These are phyloP conservation scores for Bipolaris gigantea DNA, from an alignment of 2,329 filamentous ascomycete genomes.

Conservation along the genomic window DNA sequence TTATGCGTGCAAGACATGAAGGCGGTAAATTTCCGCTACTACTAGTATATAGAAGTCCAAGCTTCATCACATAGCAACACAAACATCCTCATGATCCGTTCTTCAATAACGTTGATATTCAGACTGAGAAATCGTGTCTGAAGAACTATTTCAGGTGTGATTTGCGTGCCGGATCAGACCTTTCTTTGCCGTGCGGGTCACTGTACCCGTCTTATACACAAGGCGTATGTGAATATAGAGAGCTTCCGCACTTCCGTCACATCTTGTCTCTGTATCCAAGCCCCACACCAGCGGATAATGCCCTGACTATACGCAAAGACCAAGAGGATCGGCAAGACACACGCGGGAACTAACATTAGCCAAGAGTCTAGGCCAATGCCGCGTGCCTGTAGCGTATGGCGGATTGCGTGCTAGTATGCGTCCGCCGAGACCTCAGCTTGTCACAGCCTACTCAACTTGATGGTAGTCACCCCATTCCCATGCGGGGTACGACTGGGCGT, in stretches of 20 bases:
- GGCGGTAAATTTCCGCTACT: background rate
- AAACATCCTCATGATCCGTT: background rate
- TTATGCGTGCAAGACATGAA: background rate
- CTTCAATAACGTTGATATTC: background rate
- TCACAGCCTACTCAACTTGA: background rate
- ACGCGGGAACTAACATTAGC: background rate
- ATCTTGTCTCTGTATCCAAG: background rate
- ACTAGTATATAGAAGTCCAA: background rate
- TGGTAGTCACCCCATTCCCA: conserved; percentile 1
- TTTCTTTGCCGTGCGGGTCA: background rate
- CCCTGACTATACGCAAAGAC: conserved; percentile 2
- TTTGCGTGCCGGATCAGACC: background rate
- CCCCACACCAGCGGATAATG: conserved; percentile 1
- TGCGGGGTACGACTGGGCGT: conserved; percentile 10
- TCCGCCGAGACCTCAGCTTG: conserved; percentile 6
- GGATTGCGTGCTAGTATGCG: conserved; percentile 7
- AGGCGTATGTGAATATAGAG: background rate
- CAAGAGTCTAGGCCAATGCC: conserved; percentile 16
- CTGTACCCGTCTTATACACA: background rate
- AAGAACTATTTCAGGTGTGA: background rate
- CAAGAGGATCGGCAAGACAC: conserved; percentile 4
- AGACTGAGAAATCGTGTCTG: background rate
- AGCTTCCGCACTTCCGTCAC: conserved; percentile 1
- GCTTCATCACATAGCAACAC: background rate
- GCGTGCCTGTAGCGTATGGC: conserved; percentile 9